Evolutionary conservation across 805 yeast genomes (phyloP).

Genomic region (Kodamaea lidongshanica): DNA sequence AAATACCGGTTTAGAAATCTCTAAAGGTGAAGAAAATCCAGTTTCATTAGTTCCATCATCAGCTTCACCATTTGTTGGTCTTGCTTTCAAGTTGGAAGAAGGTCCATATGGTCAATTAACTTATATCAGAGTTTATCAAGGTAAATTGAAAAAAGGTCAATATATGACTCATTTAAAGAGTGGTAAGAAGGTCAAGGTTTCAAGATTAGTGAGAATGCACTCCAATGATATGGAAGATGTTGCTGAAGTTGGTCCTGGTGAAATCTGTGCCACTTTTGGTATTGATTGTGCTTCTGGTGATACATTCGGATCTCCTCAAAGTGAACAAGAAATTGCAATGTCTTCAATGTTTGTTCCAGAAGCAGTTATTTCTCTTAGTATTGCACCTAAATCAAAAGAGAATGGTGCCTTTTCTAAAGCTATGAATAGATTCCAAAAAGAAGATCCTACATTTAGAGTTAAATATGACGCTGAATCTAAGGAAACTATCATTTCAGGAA

Average conservation of each 20-base stretch:
- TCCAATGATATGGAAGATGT: constrained; percentile 99
- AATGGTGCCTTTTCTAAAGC: constrained; percentile 90
- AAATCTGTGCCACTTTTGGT: constrained; percentile 98
- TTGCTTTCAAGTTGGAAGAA: constrained; percentile 98
- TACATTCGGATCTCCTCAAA: constrained; percentile 79
- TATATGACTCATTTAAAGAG: constrained; percentile 84
- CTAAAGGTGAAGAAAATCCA: constrained; percentile 46
- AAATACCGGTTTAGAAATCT: constrained; percentile 80
- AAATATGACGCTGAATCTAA: constrained; percentile 84
- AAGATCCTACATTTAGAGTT: constrained; percentile 97
- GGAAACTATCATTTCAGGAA: constrained; percentile 92
- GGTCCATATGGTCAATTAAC: constrained; percentile 98
- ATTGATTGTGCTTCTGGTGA: constrained; percentile 99
- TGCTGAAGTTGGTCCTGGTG: constrained; percentile 93
- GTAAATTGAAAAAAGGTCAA: constrained; percentile 84
- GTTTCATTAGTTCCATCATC: constrained; percentile 70
- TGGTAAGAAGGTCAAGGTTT: constrained; percentile 87
- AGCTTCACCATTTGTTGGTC: constrained; percentile 79
- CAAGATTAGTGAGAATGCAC: constrained; percentile 93
- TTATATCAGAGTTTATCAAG: constrained; percentile 95
- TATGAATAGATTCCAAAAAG: constrained; percentile 94
- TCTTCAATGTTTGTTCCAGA: constrained; percentile 98
- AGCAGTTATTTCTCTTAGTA: constrained; percentile 91
- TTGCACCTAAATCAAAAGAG: constrained; percentile 83
- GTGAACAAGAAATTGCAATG: constrained; percentile 72